Base-by-base conservation (phyloP, 1,139 yeast genomes). In the Yamadazyma pseudoaaseri region DNA sequence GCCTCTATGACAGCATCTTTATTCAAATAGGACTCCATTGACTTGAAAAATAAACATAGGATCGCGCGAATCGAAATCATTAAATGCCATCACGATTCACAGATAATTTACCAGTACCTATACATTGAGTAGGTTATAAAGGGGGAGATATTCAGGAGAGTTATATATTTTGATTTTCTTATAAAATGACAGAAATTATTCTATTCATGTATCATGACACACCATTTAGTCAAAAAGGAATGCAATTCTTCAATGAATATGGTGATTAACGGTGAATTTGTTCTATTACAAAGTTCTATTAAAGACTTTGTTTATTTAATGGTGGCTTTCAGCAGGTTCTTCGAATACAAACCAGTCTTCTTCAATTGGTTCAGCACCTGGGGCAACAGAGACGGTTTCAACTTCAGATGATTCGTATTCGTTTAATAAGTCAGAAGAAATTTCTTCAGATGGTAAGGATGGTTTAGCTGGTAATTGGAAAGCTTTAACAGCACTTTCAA, bases 301-400 rank as follows among this genome's bases (percentile, higher is more conserved):
- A n/a, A 18, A 10, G 10, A 18, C 21, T 18, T 10, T 7, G n/a
- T 5, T 11, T 6, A 30, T 39, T 44, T 55, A 56, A 56, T 81
- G 86, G 56, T 73, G 76, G 54, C 79, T 90, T 55, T 78, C 86
- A 14, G 35, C 31, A 44, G 79, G 52, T 68, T 82, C 90, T 67
- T 76, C 92, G 65, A 81, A 81, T 41, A 82, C 90, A 52, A 82
- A 78, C 89, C 89, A 82, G 70, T 85, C 90, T 63, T 84, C 95
- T 38, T 69, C 68, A 38, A 72, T 67, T 37, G 70, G 69, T 42
- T 70, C 66, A 30, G 68, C 65, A 45, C 68, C 64, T 33, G 65
- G 53, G 32, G 69, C 56, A 28, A 67, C 51, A 37, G 69, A 56
- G 30, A 64, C 61, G 44, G 65, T 70, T 60, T 86, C 95, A 46